These are phyloP conservation scores for Cyberlindnera mrakii DNA, from an alignment of 805 yeast genomes.

Conservation along the genomic window DNA sequence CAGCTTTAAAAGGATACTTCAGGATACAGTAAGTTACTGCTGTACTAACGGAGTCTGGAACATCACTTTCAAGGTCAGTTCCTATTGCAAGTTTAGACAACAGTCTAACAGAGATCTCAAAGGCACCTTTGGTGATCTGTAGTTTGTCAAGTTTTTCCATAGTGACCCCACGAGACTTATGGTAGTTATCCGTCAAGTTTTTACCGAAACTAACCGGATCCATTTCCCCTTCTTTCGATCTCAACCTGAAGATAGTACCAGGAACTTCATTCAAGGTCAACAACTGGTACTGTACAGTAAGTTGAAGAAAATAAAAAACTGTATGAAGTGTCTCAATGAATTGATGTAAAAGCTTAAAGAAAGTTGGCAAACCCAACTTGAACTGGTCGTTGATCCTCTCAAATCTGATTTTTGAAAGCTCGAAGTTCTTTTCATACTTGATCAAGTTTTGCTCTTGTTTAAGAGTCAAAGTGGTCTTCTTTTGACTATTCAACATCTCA, in stretches of 20 bases:
- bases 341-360: constrained; percentile 29
- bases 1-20: constrained; percentile 31
- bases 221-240: constrained; percentile 6
- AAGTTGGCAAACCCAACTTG: constrained; percentile 41
- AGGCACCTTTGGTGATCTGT: constrained; percentile 6
- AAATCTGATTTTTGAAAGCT: constrained; percentile 30
- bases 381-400: constrained; percentile 32
- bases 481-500: constrained; percentile 19
- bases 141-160: constrained; percentile 2
- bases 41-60: constrained; percentile 3
- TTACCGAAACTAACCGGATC: constrained; percentile 1
- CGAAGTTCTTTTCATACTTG: constrained; percentile 26
- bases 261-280: constrained; percentile 9
- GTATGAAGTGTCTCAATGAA: constrained; percentile 25
- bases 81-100: neutral
- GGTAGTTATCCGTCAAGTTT: constrained; percentile 4
- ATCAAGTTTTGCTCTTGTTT: constrained; percentile 32
- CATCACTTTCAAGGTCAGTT: neutral
- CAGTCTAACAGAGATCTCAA: constrained; percentile 3
- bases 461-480: constrained; percentile 25
- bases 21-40: constrained; percentile 31
- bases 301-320: constrained; percentile 34
- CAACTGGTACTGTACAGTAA: constrained; percentile 31
- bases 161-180: constrained; percentile 1
- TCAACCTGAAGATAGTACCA: constrained; percentile 7